A percentile compares a stretch with the other conserved stretches of the same genome.
phyloP scores from a whole-genome alignment of 2,329 filamentous ascomycete genomes.

The Epichloe coenophiala region DNA sequence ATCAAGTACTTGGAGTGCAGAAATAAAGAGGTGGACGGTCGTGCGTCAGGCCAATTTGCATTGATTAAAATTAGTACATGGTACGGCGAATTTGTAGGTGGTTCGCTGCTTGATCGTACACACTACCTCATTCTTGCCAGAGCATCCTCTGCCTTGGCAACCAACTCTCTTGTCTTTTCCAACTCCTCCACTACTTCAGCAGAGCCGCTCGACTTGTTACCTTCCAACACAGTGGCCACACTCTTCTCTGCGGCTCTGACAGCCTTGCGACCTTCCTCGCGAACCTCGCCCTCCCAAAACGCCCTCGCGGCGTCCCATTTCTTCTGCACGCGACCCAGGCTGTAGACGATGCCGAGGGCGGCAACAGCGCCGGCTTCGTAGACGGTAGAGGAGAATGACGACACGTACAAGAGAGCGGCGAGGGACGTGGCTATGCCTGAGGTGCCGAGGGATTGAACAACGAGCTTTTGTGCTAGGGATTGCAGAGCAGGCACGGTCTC shows the following conservation, averaged over 20 bases:
- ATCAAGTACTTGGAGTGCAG: too few relatives aligned
- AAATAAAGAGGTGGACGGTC: too few relatives aligned
- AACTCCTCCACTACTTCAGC: conserved; percentile 18
- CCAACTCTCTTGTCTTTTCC: conserved; percentile 27
- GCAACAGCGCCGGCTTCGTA: conserved; percentile 52
- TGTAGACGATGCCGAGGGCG: conserved; percentile 46
- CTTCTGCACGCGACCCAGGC: conserved; percentile 44
- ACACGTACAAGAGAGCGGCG: conserved; percentile 42
- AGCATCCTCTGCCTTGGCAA: conserved; percentile 36
- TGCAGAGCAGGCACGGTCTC: conserved; percentile 58
- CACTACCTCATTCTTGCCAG: conserved; percentile 32
- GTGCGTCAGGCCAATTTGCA: too few relatives aligned
- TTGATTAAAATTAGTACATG: too few relatives aligned
- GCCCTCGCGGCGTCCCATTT: conserved; percentile 46
- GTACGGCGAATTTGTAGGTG: too few relatives aligned
- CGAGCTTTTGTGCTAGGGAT: conserved; percentile 57
- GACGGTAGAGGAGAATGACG: conserved; percentile 34
- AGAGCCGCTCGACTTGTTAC: conserved; percentile 6
- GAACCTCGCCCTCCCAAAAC: conserved; percentile 54
- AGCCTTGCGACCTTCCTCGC: conserved; percentile 52
- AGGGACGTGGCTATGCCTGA: conserved; percentile 47
- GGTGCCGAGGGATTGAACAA: conserved; percentile 63
- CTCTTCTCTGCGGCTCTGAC: conserved; percentile 42
- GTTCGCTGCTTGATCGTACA: background rate
- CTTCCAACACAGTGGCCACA: conserved; percentile 32